Percentiles rank a stretch among this genome's conserved stretches.
Evolutionary conservation across 192 early-diverging fungal species (phyloP).

Genomic region (Coemansia sp.): DNA sequence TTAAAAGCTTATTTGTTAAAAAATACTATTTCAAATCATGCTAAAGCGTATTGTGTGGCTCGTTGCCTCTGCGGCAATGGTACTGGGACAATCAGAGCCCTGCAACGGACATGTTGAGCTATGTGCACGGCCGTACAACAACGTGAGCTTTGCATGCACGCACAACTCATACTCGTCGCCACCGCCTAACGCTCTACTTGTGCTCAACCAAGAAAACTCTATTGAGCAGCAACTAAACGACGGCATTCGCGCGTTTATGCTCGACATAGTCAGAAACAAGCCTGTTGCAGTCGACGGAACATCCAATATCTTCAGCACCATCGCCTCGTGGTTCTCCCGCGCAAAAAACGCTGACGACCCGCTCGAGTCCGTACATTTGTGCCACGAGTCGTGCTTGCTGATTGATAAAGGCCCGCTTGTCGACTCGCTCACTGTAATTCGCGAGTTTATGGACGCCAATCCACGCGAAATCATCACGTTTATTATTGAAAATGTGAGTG

Average conservation of each 20-base stretch:
- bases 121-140: constrained; percentile 61
- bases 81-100: background rate
- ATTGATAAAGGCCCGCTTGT: constrained; percentile 62
- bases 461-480: constrained; percentile 75
- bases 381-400: constrained; percentile 64
- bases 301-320: background rate
- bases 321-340: constrained; percentile 4
- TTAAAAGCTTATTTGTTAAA: background rate
- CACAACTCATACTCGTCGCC: constrained; percentile 69
- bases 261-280: constrained; percentile 54
- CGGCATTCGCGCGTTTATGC: constrained; percentile 73
- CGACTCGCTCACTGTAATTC: constrained; percentile 54
- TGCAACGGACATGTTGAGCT: constrained; percentile 69
- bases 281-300: background rate
- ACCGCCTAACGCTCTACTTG: constrained; percentile 30
- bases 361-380: constrained; percentile 54
- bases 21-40: background rate
- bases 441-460: constrained; percentile 61
- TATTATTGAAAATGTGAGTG: constrained; percentile 66
- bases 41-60: background rate
- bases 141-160: constrained; percentile 65
- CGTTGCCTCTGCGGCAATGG: background rate
- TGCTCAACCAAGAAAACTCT: constrained; percentile 63
- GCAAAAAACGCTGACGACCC: background rate
- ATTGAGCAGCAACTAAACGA: constrained; percentile 66